Evolutionary conservation across 1,139 yeast genomes (phyloP).

Genomic region (Lodderomyces beijingensis): DNA sequence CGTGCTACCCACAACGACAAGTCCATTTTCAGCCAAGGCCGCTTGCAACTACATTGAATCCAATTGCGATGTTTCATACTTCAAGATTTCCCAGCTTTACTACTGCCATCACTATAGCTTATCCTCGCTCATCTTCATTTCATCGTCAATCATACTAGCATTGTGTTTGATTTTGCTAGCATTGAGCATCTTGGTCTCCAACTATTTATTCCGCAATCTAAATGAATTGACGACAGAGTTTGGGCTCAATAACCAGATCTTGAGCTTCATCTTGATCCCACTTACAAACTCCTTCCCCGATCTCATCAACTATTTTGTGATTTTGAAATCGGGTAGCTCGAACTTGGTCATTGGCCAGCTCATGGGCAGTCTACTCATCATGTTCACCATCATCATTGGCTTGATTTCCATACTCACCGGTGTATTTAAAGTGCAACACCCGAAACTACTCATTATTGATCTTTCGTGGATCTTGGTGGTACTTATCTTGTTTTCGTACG

Average conservation of each 20-base stretch:
- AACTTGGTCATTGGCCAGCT: conserved; percentile 41
- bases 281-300: conserved; percentile 40
- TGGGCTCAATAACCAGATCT: conserved; percentile 26
- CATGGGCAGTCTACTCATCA: conserved; percentile 35
- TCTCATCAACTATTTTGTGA: conserved; percentile 32
- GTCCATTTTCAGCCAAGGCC: too few species aligned
- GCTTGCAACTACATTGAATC: conserved; percentile 18
- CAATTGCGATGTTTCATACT: conserved; percentile 25
- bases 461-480: conserved; percentile 32
- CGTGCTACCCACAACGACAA: too few species aligned
- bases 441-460: conserved; percentile 24
- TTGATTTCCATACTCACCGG: conserved; percentile 24
- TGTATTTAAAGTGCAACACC: conserved; percentile 21
- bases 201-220: conserved; percentile 30
- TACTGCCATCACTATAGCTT: conserved; percentile 18
- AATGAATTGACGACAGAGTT: conserved; percentile 25
- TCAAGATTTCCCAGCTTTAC: conserved; percentile 21
- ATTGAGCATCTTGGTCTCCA: conserved; percentile 35
- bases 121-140: conserved; percentile 13
- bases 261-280: conserved; percentile 37
- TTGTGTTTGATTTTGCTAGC: conserved; percentile 17
- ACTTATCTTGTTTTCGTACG: conserved; percentile 35
- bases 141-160: conserved; percentile 15
- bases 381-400: conserved; percentile 36
- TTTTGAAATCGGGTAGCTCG: conserved; percentile 26